Base-by-base conservation (phyloP, 2,329 filamentous ascomycete genomes). In the Aspergillus amoenus region DNA sequence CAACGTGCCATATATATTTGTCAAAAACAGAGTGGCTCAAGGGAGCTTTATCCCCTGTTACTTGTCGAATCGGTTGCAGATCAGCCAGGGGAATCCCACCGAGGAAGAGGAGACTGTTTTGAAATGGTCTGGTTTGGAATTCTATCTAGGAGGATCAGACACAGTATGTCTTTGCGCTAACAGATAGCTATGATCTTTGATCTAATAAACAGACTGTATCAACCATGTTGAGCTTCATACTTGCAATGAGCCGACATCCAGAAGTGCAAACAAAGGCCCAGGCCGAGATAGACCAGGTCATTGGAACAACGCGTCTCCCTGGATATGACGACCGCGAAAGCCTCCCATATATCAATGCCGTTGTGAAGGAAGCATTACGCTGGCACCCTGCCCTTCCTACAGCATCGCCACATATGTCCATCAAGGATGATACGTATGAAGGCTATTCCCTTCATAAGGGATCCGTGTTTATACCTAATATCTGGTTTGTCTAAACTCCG, bases 1-100 rank as follows among this genome's bases (percentile, higher is more conserved):
- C 7, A 70, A 78, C 4, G 65, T 69, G n/a, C 79, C 80, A 0
- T 81, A 76, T 53, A 63, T 60, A 2, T 79, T 79, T 47, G 76
- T 78, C 4, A 72, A 75, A 53, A 64, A 74, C 17, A 75, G 78
- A 55, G 75, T 79, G 64, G 55, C 58, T 0, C 46, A 68, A 2
- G 68, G 68, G 1, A 64, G 42, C 6, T 62, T 69, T 17, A 64
- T 66, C 4, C 62, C 67, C 3, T 81, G 77, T 0, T 79, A 76
- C 43, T 59, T 80, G 0, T 76, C 77, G 0, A 70, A 74, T 21
- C 66, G 73, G 4, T 67, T 81, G 8, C 30, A 21, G 1, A 41
- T 27, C 0, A 9, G 39, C 8, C 11, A 21, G 17, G 21, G 21
- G 1, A 6, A 11, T 1, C 47, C 51, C 1, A 46, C 21, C 0